Base-by-base conservation (phyloP, 192 early-diverging fungal species). In the Backusella morwellensis region DNA sequence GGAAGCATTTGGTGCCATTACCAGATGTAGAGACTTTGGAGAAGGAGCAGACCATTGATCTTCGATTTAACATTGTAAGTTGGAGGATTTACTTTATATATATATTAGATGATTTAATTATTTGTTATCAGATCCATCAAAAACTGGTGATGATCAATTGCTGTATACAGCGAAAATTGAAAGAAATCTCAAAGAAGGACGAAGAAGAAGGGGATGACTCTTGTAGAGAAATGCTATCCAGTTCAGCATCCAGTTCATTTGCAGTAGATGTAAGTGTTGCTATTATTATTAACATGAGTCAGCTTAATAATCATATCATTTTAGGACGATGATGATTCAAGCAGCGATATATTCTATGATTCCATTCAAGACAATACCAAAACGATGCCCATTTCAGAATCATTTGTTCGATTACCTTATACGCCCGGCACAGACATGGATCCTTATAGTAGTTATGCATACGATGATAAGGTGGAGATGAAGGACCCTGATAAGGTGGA, bases 71-170 rank as follows among this genome's bases (percentile, higher is more conserved):
- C 66, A 76, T 93, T 32, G 82, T 80, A 77, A 80, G 68, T 38
- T 26, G 9, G 12, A 11, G 38, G 6, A 40, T 40, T 40, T 11
- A 40, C 38, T 40, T 40, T 68, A 4, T 68, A 35, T 68, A 35
- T 36, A n/a, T 68, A 68, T 36, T 36, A 8, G 32, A 32, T 32
- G 32, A 14, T 36, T 29, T 34, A 1, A 34, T 6, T 11, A 0
- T 34, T 35, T 67, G 0, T 8, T 35, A 32, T 32, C 32, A 68
- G 67, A 35, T 68, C 7, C 67, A 68, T 68, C 67, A 94, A 86
- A 95, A 94, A 52, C 78, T 95, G 8, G 85, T 89, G 21, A 94
- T 95, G 93, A 83, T 95, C 67, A 95, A 95, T 81, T 93, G 92
- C 78, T 95, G 94, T 78, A 85, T 91, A 36, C 77, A 84, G 21